Base-by-base conservation (phyloP, 805 yeast genomes). In the Myxozyma monticola region DNA sequence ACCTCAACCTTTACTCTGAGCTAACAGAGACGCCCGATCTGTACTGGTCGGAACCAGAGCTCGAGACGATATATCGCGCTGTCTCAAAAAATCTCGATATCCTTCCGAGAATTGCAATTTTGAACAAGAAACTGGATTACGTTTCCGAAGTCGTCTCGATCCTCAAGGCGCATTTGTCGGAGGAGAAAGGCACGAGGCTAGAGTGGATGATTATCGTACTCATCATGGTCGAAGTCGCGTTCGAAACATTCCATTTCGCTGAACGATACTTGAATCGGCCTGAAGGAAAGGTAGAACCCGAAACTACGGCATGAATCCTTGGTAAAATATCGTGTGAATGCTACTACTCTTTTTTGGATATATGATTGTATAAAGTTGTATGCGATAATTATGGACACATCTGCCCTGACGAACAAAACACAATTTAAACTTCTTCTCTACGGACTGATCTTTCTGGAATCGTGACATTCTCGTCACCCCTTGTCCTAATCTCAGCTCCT, bases 11-110 rank as follows among this genome's bases (percentile, higher is more conserved):
- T 28, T 88, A 90, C 66, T 85, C 91, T 8, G 96, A 89, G 62
- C 74, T 90, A 51, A 87, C 88, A 26, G 96, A 89, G 60, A 88
- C 95, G 0, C 97, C 97, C 0, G 97, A 90, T 65, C 69, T 88
- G 37, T 90, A 89, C 67, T 90, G 97, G 97, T 78, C 88, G 39
- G 96, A 89, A 63, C 95, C 96, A 0, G 80, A 81, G 29, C 71
- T 90, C 46, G 97, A 90, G 63, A 75, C 76, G 46, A 80, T 88
- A 8, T 90, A 88, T 66, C 78, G 81, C 42, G 75, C 79, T 17
- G 81, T 88, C 6, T 84, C 95, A 0, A 77, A 77, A 41, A 79
- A 78, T 20, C 71, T 90, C 48, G 97, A 90, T 61, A 81, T 90
- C 26, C 74, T 76, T 26, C 85, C 91, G 4, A 73, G 97, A 54